These are phyloP conservation scores for Mycena amicta DNA, from an alignment of 768 basidiomycete genomes.

Conservation along the genomic window DNA sequence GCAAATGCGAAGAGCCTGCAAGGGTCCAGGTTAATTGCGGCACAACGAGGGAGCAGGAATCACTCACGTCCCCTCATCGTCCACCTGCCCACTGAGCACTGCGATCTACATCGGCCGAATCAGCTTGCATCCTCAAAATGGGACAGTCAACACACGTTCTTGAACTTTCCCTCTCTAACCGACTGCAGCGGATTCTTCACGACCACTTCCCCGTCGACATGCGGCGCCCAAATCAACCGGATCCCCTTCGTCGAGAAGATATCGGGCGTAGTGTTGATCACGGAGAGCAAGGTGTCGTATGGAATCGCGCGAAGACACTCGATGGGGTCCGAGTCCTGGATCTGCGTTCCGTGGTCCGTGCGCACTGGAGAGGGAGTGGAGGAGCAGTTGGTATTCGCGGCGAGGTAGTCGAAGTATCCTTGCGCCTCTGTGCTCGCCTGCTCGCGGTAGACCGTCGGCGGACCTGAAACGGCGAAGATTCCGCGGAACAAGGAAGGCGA, in stretches of 20 bases:
- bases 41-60: not conserved
- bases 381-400: conserved; percentile 24
- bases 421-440: too few relatives aligned
- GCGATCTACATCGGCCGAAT: conserved; percentile 1
- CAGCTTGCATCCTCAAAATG: too few relatives aligned
- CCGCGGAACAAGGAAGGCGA: too few relatives aligned
- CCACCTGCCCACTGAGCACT: conserved; percentile 34
- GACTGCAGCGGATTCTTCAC: conserved; percentile 32
- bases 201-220: conserved; percentile 43
- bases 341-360: too few relatives aligned
- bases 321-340: conserved; percentile 30
- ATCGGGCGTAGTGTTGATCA: conserved; percentile 34
- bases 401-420: conserved; percentile 12
- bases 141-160: too few relatives aligned
- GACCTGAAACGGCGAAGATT: too few relatives aligned
- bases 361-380: too few relatives aligned
- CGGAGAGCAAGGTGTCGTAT: conserved; percentile 30
- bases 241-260: conserved; percentile 34
- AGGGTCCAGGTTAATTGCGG: not conserved
- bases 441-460: too few relatives aligned
- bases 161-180: conserved; percentile 36
- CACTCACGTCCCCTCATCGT: conserved; percentile 47
- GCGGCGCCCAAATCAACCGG: conserved; percentile 37
- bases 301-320: conserved; percentile 37
- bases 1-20: too few relatives aligned